Base-by-base conservation (phyloP, 2,329 filamentous ascomycete genomes). In the Monosporascus ibericus region DNA sequence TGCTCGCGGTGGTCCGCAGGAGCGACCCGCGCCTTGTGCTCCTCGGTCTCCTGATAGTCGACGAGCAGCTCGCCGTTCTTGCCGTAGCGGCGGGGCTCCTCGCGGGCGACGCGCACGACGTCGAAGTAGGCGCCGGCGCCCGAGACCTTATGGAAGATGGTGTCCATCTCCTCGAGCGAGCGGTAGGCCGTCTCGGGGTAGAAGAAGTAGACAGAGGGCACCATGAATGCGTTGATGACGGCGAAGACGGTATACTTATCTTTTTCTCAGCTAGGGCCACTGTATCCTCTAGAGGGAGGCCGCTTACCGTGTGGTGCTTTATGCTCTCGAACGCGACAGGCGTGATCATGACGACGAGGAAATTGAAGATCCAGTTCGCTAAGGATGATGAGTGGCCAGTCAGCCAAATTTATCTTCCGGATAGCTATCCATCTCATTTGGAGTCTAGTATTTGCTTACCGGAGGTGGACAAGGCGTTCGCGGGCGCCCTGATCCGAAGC, bases 171-270 rank as follows among this genome's bases (percentile, higher is more conserved):
- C 65, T 87, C 83, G 20, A 87, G 75, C 2, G 77, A 81, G 40
- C 83, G 75, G 62, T 81, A 81, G 1, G 79, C 79, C 9, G 84
- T 86, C 67, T 86, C 84, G 0, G 83, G 83, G 67, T 81, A 85
- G 72, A 83, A 83, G 67, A 81, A 79, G 65, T 81, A 84, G 24
- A 82, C 72, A 3, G 68, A 71, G 0, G 81, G 80, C 0, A 83
- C 73, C 64, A 84, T 82, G 58, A 78, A 71, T 57, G 78, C 76
- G 64, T 86, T 86, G 69, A 86, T 83, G 46, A 83, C 75, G 11
- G 83, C 83, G 61, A 87, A 87, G 58, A 87, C 80, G 60, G 81
- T 79, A 65, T 86, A 86, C 0, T 82, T 85, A 60, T 42, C n/a
- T 42, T 9, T 18, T 42, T 7, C 8, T 18, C 30, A 34, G 30